phyloP scores from a whole-genome alignment of 2,329 filamentous ascomycete species.

The Dothistroma pini region DNA sequence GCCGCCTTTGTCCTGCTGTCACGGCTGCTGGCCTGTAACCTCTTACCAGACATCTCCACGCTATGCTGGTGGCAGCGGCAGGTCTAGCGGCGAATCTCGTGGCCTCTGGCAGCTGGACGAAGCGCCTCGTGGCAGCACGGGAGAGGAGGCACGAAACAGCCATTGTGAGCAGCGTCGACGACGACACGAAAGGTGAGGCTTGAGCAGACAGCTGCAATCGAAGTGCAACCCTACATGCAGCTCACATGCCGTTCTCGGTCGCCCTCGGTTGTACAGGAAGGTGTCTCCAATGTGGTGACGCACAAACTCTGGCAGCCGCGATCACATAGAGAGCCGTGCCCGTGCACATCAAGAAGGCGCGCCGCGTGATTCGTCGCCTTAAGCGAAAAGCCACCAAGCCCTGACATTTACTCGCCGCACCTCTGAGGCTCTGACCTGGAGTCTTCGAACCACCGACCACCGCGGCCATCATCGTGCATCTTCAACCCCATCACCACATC shows the following conservation, averaged over 20 bases:
- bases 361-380: background rate
- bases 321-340: background rate
- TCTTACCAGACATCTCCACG: conserved; percentile 24
- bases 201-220: background rate
- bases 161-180: conserved; percentile 15
- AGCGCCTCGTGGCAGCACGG: conserved; percentile 21
- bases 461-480: conserved; percentile 1
- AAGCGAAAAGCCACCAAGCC: background rate
- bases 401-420: background rate
- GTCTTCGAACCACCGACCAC: background rate
- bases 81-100: conserved; percentile 9
- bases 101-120: conserved; percentile 14
- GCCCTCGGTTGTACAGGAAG: background rate
- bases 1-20: conserved; percentile 35
- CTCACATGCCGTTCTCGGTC: background rate
- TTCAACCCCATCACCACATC: conserved; percentile 1
- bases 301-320: background rate
- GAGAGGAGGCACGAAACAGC: conserved; percentile 23
- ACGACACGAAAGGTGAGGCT: conserved; percentile 14
- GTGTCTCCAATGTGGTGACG: background rate
- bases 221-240: background rate
- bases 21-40: conserved; percentile 33
- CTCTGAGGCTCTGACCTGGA: background rate
- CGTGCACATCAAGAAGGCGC: background rate
- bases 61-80: conserved; percentile 16